Evolutionary conservation across 1,139 yeast genomes (phyloP).

Genomic region (Yamadazyma triangularis): DNA sequence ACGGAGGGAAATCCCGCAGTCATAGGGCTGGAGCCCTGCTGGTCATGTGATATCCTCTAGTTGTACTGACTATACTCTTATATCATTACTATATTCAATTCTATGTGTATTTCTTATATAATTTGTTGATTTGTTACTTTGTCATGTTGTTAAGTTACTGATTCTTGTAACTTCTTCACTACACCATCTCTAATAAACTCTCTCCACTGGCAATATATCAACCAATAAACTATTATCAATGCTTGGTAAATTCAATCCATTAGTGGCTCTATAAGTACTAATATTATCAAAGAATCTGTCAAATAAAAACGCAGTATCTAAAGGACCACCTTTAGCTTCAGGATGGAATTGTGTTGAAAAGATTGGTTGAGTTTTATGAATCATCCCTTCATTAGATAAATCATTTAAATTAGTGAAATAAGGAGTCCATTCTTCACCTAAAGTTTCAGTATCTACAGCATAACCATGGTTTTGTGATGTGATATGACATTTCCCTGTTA

Average conservation of each 20-base stretch:
- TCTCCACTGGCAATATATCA: constrained; percentile 79
- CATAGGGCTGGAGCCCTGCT: constrained; percentile 5
- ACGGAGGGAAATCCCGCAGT: neutral
- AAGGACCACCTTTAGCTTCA: constrained; percentile 98
- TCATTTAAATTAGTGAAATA: constrained; percentile 92
- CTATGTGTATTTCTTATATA: constrained; percentile 86
- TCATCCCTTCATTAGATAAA: constrained; percentile 96
- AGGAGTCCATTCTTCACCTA: constrained; percentile 74
- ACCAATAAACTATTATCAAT: constrained; percentile 58
- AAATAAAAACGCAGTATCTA: constrained; percentile 84
- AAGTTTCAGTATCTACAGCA: constrained; percentile 82
- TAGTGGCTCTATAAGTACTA: constrained; percentile 45
- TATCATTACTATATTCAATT: constrained; percentile 89
- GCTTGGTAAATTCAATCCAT: constrained; percentile 42
- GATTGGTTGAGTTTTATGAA: constrained; percentile 77
- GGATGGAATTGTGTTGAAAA: constrained; percentile 98
- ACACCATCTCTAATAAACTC: constrained; percentile 61
- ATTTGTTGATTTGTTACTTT: constrained; percentile 36
- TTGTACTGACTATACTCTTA: constrained; percentile 77
- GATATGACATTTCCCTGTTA: constrained; percentile 91
- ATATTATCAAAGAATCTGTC: constrained; percentile 83
- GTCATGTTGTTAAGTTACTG: no score
- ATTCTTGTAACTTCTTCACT: constrained; percentile 28
- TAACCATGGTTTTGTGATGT: constrained; percentile 98
- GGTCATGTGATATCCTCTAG: neutral